Evolutionary conservation across 78 protist species (phyloP), one percentile per base, ranked within the genome.

Genomic region (Corallochytrium limacisporum): DNA sequence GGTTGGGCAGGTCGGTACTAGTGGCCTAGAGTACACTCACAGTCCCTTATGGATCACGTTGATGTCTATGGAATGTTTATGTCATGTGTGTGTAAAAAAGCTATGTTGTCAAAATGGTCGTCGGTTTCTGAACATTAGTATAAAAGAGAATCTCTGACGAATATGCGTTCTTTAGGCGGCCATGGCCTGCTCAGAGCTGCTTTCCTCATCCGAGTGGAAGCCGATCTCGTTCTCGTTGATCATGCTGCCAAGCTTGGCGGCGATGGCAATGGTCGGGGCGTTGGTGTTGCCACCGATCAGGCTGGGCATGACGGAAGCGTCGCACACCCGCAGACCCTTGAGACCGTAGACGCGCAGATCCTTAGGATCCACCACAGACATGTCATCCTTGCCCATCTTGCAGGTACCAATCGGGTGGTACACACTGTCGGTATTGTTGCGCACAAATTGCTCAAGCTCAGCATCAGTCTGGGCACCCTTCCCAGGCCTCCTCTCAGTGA

Each of bases 401-500:
- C 81, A 65, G 20, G 89, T 83, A n/a, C 77, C 44, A 15, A 28
- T 47, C 0, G 83, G 88, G 37, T 83, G 88, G 29, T 66, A 77
- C 44, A 77, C 49, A 15, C 81, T 60, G n/a, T 10, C 62, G 29
- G 63, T 42, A 8, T 24, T 3, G 32, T 32, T 3, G 15, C 69
- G 51, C 18, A 37, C 55, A 12, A 31, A 43, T 0, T 35, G 43
- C 20, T 1, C 50, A 0, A 70, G 24, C 32, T 4, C 48, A 10
- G 39, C 66, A 26, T 61, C 48, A 36, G 47, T 8, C 0, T 7
- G 13, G 4, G 24, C 22, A 6, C 32, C 62, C 10, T 18, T n/a
- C 16, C 28, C 20, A 36, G 29, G 53, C 7, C n/a, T 32, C 24
- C 0, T 31, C 53, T 44, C 49, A 40, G 29, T 7, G 18, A 6